Conservation (phyloP, 1,139 yeast genomes). For the Lodderomyces elongisporus region DNA sequence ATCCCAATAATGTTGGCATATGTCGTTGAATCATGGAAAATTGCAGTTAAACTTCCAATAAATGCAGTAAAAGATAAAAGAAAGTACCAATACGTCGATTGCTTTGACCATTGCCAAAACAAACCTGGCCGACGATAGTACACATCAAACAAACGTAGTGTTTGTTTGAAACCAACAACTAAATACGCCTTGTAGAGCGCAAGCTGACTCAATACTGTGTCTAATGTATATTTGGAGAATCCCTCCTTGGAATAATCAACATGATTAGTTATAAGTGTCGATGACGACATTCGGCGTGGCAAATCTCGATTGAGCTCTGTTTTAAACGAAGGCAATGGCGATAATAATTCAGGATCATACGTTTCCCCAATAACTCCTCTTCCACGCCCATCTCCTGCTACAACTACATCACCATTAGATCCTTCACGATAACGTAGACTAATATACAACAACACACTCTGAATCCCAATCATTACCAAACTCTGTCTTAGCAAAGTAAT, state of each 20-base stretch:
- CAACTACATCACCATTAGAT: no score
- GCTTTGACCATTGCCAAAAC: constrained; percentile 85
- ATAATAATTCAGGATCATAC: constrained; percentile 38
- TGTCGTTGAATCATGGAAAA: constrained; percentile 33
- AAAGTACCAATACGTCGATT: constrained; percentile 62
- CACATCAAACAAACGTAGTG: constrained; percentile 61
- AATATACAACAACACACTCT: constrained; percentile 54
- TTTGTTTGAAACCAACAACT: constrained; percentile 17
- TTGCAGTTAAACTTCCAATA: constrained; percentile 40
- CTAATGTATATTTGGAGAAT: not conserved
- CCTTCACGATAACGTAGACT: constrained; percentile 61
- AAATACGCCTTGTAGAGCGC: constrained; percentile 3
- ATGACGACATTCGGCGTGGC: constrained; percentile 17
- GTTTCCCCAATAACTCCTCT: no score
- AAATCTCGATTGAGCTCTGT: constrained; percentile 23
- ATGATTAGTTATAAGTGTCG: constrained; percentile 9
- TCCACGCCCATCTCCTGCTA: no score
- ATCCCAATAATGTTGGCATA: constrained; percentile 65
- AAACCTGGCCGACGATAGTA: constrained; percentile 57
- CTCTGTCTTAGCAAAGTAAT: constrained; percentile 70
- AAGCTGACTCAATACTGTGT: constrained; percentile 4
- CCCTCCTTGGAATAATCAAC: constrained; percentile 9
- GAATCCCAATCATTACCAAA: constrained; percentile 72
- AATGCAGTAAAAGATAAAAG: constrained; percentile 41
- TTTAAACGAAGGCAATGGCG: constrained; percentile 27